Conservation (phyloP, 345 rosid species). For the Bruguiera sexangula region DNA sequence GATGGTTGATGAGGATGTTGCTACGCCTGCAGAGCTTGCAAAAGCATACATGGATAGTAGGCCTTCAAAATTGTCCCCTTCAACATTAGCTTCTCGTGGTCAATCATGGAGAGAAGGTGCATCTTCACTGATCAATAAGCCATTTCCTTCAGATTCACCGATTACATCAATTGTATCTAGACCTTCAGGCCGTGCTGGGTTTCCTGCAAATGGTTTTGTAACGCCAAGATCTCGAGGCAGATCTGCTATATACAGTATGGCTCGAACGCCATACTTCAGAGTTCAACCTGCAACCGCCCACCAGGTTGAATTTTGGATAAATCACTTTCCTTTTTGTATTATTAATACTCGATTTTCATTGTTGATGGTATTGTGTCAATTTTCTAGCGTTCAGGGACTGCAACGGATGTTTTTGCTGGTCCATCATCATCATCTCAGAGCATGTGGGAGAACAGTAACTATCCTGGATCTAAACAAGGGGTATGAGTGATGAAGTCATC, state of each 20-base stretch:
- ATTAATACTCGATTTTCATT: neutral
- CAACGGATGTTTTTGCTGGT: constrained; percentile 34
- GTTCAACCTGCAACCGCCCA: constrained; percentile 37
- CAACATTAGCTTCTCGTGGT: constrained; percentile 42
- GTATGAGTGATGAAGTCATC: constrained; percentile 21
- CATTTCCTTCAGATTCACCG: constrained; percentile 44
- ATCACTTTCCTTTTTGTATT: neutral
- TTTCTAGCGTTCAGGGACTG: constrained; percentile 38
- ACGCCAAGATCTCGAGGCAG: constrained; percentile 82
- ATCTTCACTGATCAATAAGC: constrained; percentile 27
- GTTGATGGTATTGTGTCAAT: constrained; percentile 3
- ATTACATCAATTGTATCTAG: constrained; percentile 47
- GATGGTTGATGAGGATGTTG: constrained; percentile 67
- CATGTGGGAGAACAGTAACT: constrained; percentile 25
- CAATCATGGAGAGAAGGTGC: constrained; percentile 50
- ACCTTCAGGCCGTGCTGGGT: constrained; percentile 41
- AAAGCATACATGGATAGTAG: constrained; percentile 90
- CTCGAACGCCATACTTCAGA: constrained; percentile 80
- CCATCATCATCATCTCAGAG: constrained; percentile 43
- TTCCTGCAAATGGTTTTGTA: constrained; percentile 59
- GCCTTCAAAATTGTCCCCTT: constrained; percentile 65
- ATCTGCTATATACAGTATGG: constrained; percentile 91
- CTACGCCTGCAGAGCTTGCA: constrained; percentile 94
- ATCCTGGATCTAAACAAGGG: constrained; percentile 61
- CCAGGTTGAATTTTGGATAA: constrained; percentile 46